A percentile compares a stretch with the other conserved stretches of the same genome.
phyloP scores from a whole-genome alignment of 139 green algal genomes.

The Tetraselmis chui region DNA sequence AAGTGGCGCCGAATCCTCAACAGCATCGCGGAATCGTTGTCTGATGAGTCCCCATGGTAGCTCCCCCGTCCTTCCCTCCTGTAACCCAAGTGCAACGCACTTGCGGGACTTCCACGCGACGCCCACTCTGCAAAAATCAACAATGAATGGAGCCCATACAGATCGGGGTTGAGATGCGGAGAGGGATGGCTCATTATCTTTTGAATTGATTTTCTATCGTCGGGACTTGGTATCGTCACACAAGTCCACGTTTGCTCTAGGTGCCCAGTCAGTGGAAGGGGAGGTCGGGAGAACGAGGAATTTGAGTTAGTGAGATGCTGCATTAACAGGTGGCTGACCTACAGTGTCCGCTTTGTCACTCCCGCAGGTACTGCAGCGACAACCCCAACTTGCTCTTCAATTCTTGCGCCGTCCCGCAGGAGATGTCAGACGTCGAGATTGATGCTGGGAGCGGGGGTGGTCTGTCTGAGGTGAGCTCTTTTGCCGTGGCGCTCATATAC shows the following conservation, averaged over 20 bases:
- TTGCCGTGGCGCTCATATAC: too few species aligned
- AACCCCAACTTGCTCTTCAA: slow-evolving; percentile 64
- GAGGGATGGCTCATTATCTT: too few species aligned
- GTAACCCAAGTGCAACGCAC: too few species aligned
- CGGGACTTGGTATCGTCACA: not conserved
- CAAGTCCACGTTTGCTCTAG: not conserved
- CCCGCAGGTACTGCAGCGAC: slow-evolving; percentile 66
- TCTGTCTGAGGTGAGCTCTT: not conserved
- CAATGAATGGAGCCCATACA: too few species aligned
- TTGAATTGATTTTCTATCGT: too few species aligned
- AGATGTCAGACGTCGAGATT: slow-evolving; percentile 80
- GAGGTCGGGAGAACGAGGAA: not conserved
- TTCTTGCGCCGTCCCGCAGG: slow-evolving; percentile 67
- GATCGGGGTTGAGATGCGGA: too few species aligned
- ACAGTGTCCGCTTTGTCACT: not conserved
- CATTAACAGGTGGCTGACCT: slow-evolving; percentile 9
- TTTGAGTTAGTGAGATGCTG: not conserved
- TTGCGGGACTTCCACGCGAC: too few species aligned
- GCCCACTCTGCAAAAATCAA: too few species aligned
- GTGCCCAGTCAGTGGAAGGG: not conserved
- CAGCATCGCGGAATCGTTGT: slow-evolving; percentile 33
- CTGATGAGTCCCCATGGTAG: slow-evolving; percentile 59
- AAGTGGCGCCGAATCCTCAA: slow-evolving; percentile 72
- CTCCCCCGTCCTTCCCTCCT: slow-evolving; percentile 3
- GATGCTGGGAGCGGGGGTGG: slow-evolving; percentile 29